phyloP scores from a whole-genome alignment of 164 flowering plant species.

The Hamamelis virginiana region DNA sequence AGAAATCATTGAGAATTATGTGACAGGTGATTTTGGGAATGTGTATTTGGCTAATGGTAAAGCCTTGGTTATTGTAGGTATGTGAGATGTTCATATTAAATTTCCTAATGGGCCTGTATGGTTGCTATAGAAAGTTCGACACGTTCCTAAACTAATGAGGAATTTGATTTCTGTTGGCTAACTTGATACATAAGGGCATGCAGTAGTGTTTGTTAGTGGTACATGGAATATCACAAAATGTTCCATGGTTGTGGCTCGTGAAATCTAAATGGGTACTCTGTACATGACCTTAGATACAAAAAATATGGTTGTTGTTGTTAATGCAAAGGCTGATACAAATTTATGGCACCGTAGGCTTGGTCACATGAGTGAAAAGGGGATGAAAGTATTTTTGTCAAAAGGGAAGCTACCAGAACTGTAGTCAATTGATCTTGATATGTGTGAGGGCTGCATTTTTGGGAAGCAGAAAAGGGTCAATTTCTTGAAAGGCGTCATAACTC shows the following conservation, averaged over 20 bases:
- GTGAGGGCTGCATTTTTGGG: background rate
- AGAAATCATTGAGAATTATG: too few relatives aligned
- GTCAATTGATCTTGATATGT: background rate
- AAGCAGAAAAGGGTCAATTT: background rate
- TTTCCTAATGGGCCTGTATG: too few relatives aligned
- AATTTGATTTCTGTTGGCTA: too few relatives aligned
- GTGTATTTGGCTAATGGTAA: too few relatives aligned
- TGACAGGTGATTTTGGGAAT: too few relatives aligned
- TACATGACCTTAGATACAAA: background rate
- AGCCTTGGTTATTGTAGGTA: too few relatives aligned
- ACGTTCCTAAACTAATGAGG: too few relatives aligned
- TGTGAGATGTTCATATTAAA: too few relatives aligned
- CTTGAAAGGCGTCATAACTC: too few relatives aligned
- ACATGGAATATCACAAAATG: background rate
- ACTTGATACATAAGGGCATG: too few relatives aligned
- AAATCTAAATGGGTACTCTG: background rate
- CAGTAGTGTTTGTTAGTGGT: background rate
- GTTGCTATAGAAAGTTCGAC: too few relatives aligned
- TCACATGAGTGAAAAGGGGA: too few relatives aligned
- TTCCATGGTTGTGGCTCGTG: background rate
- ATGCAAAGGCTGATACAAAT: background rate
- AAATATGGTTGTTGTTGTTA: background rate
- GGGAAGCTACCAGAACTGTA: background rate
- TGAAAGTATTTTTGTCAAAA: background rate
- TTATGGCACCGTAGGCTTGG: background rate